phyloP scores from a whole-genome alignment of 305 asterid genomes.

The Fraxinus ornus region DNA sequence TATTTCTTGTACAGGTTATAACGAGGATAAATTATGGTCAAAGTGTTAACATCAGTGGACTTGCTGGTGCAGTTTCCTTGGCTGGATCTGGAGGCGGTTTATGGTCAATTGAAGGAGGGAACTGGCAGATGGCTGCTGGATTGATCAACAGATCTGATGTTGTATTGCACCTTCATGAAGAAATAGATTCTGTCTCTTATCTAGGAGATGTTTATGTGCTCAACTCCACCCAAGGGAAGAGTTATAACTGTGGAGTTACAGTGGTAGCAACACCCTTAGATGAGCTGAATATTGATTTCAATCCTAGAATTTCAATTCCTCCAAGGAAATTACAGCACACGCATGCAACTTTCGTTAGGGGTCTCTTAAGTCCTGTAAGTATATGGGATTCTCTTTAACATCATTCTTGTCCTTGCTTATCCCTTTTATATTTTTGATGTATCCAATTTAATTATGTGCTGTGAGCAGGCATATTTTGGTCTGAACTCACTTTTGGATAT shows the following conservation, averaged over 20 bases:
- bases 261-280: conserved; percentile 93
- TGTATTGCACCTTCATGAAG: conserved; percentile 71
- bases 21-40: conserved; percentile 94
- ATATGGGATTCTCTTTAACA: neutral
- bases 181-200: conserved; percentile 68
- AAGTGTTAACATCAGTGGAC: conserved; percentile 83
- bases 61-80: conserved; percentile 94
- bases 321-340: conserved; percentile 90
- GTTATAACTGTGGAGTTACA: conserved; percentile 64
- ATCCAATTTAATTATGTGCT: conserved; percentile 23
- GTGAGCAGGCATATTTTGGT: conserved; percentile 70
- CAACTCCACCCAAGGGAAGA: conserved; percentile 69
- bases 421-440: neutral
- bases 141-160: conserved; percentile 67
- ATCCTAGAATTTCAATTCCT: conserved; percentile 76
- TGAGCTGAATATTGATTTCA: conserved; percentile 66
- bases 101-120: conserved; percentile 91
- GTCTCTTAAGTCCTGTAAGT: conserved; percentile 84
- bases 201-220: conserved; percentile 62
- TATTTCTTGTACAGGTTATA: conserved; percentile 57
- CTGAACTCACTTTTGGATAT: conserved; percentile 56
- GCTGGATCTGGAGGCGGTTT: conserved; percentile 90
- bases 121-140: conserved; percentile 96
- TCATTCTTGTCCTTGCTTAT: neutral
- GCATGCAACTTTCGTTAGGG: conserved; percentile 77